Evolutionary conservation across 805 yeast species (phyloP), one percentile per base, ranked within the genome.

Genomic region (Lipomyces sp.): DNA sequence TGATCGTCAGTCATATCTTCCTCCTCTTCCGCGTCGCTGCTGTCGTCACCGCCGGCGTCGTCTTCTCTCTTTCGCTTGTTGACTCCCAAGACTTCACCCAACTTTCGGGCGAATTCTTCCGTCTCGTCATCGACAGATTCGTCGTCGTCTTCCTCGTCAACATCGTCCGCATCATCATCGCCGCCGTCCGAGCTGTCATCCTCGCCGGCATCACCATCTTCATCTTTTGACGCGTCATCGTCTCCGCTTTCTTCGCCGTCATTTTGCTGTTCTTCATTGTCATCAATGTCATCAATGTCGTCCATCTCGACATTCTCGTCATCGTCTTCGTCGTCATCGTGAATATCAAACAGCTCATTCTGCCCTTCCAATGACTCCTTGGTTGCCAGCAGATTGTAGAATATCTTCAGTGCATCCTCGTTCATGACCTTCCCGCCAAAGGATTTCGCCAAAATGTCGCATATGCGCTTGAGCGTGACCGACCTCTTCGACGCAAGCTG

Each of bases 1-100:
- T 56, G 59, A 18, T 50, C 59, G 35, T 56, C 60, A 29, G 43
- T 39, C 56, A 50, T 46, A 14, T 47, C 58, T 41, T 47, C 54
- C 29, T 53, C 55, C 10, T 37, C 42, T 2, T 22, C 47, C 8
- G 26, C 52, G 11, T 33, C 33, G 10, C 36, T 46, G 7, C 28
- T 24, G 33, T 39, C 45, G 5, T 35, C 36, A 33, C 22, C 47
- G 24, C 26, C 42, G 28, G 38, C 57, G 24, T 45, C 43, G 18
- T 22, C 47, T n/a, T 21, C 36, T 6, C 26, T 4, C 16, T 28
- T 37, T 8, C 49, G 45, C 23, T 51, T 39, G n/a, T n/a, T n/a
- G 5, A 57, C 47, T 5, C 57, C 52, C 7, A 52, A 33, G 4
- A 49, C 47, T 36, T 51, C 23, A 11, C 59, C 43, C 4, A 55